Conservation (phyloP, 106 monocot genomes). For the Dendrobium chrysotoxum region DNA sequence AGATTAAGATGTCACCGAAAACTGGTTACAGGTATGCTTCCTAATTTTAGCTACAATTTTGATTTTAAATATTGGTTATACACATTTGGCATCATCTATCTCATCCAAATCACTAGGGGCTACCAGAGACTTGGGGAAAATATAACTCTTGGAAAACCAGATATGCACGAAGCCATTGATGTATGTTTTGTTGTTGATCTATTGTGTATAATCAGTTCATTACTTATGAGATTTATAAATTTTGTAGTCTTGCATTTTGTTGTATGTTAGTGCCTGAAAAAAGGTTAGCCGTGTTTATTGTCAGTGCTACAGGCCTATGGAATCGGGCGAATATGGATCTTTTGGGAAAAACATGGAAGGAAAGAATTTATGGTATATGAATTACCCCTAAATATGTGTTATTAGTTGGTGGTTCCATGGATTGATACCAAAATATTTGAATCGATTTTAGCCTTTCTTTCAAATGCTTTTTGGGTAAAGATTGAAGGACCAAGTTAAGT, state of each 20-base stretch:
- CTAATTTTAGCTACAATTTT: background rate
- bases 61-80: background rate
- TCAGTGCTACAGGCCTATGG: conserved; percentile 66
- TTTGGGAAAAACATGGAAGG: conserved; percentile 72
- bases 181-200: conserved; percentile 18
- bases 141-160: conserved; percentile 76
- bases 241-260: background rate
- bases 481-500: background rate
- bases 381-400: background rate
- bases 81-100: background rate
- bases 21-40: conserved; percentile 69
- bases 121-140: conserved; percentile 87
- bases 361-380: conserved; percentile 70
- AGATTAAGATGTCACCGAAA: conserved; percentile 67
- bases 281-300: conserved; percentile 6
- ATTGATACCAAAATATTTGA: background rate
- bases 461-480: background rate
- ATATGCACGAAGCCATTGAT: conserved; percentile 98
- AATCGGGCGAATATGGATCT: conserved; percentile 62
- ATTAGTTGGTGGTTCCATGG: background rate
- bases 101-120: conserved; percentile 38
- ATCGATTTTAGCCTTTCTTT: background rate
- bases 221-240: background rate
- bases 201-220: background rate
- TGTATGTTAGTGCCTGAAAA: background rate